phyloP scores from a whole-genome alignment of 2,329 filamentous ascomycete genomes.

The Diaporthe amygdali region DNA sequence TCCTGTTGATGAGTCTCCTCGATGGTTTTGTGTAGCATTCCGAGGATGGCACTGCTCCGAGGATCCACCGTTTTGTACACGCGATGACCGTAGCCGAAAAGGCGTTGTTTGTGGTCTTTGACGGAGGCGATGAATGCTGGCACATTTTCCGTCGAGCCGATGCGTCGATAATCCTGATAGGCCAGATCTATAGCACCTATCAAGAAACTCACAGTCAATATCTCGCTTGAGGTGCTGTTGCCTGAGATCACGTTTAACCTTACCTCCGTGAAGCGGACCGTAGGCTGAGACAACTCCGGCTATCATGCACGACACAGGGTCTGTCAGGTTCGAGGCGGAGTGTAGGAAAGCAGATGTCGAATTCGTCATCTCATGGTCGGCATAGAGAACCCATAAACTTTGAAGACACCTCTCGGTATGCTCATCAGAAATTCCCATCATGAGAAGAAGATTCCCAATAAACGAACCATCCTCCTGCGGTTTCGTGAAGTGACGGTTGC shows the following conservation, averaged over 20 bases:
- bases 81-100: conserved; percentile 61
- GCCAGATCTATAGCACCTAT: conserved; percentile 60
- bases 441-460: conserved; percentile 59
- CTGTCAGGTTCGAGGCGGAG: conserved; percentile 59
- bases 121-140: conserved; percentile 54
- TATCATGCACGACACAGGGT: conserved; percentile 58
- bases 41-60: conserved; percentile 31
- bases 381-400: conserved; percentile 58
- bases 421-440: conserved; percentile 55
- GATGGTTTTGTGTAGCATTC: not conserved
- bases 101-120: conserved; percentile 52
- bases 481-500: conserved; percentile 46
- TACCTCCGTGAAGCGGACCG: conserved; percentile 57
- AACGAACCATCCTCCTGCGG: conserved; percentile 51
- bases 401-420: conserved; percentile 54
- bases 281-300: conserved; percentile 57
- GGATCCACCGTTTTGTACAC: conserved; percentile 60
- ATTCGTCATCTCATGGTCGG: conserved; percentile 64
- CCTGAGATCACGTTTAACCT: not conserved
- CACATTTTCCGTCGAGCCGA: conserved; percentile 55
- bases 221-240: not conserved
- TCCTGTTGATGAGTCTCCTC: not conserved
- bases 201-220: conserved; percentile 27
- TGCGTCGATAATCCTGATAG: conserved; percentile 56
- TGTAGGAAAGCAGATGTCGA: conserved; percentile 61